These are phyloP conservation scores for Canna indica DNA, from an alignment of 176 grass and related monocot species.

Conservation along the genomic window DNA sequence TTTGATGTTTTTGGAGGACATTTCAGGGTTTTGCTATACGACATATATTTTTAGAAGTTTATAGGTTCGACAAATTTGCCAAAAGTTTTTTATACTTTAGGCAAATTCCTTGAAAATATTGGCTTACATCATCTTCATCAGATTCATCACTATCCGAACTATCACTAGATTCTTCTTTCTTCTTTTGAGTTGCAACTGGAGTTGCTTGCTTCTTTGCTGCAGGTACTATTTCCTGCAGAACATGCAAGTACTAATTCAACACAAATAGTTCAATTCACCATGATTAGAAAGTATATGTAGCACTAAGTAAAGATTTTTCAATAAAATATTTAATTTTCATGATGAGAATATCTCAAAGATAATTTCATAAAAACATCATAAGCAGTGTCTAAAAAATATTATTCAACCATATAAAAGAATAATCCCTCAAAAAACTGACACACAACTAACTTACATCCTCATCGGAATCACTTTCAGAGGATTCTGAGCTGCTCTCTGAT, in stretches of 20 bases:
- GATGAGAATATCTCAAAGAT: no score
- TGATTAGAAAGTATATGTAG: no score
- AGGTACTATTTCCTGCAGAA: background rate
- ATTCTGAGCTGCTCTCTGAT: slow-evolving; percentile 30
- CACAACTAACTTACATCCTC: slow-evolving; percentile 23
- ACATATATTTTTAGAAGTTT: no score
- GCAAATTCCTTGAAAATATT: background rate
- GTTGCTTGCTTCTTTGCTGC: slow-evolving; percentile 8
- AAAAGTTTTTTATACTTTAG: no score
- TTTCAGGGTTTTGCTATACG: no score
- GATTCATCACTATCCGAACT: slow-evolving; percentile 40
- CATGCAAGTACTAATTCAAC: background rate
- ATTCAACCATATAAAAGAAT: background rate
- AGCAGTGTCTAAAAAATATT: background rate
- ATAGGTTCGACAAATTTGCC: no score
- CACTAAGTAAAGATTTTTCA: no score
- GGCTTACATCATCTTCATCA: slow-evolving; percentile 32
- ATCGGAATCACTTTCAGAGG: slow-evolving; percentile 27
- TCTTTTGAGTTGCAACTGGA: slow-evolving; percentile 15
- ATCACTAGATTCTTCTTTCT: slow-evolving; percentile 36
- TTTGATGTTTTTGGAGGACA: no score
- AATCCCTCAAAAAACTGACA: background rate
- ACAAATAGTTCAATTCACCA: background rate
- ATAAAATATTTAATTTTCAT: no score
- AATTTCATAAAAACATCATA: no score